These are phyloP conservation scores for Lactuca saligna DNA, from an alignment of 129 eudicot species.

Conservation along the genomic window DNA sequence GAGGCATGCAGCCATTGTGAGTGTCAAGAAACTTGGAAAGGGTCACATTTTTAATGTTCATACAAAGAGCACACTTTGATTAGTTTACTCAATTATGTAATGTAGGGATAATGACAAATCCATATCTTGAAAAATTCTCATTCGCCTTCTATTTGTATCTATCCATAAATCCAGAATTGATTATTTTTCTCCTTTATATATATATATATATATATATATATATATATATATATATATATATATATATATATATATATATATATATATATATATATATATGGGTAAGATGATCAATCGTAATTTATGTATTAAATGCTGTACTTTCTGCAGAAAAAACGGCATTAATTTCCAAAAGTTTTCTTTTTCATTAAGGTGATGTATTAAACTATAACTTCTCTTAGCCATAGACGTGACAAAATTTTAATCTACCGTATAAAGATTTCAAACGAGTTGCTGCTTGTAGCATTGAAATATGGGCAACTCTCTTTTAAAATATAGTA, in stretches of 20 bases:
- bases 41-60: slow-evolving; percentile 37
- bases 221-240: too few relatives aligned
- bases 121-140: slow-evolving; percentile 30
- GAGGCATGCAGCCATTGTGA: slow-evolving; percentile 30
- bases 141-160: slow-evolving; percentile 31
- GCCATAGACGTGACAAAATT: not conserved
- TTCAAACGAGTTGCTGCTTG: not conserved
- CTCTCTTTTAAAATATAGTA: too few relatives aligned
- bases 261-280: too few relatives aligned
- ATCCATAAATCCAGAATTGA: slow-evolving; percentile 11
- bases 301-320: not conserved
- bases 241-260: too few relatives aligned
- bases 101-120: slow-evolving; percentile 34
- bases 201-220: too few relatives aligned
- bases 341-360: too few relatives aligned
- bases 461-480: not conserved
- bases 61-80: slow-evolving; percentile 39
- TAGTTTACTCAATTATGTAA: slow-evolving; percentile 29
- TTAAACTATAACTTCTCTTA: not conserved
- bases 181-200: too few relatives aligned
- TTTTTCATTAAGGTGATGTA: not conserved
- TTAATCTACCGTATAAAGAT: not conserved
- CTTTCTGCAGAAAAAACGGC: too few relatives aligned
- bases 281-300: not conserved
- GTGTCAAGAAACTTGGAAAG: slow-evolving; percentile 21